Conservation (phyloP, 305 asterid species). For the Lippia alba region DNA sequence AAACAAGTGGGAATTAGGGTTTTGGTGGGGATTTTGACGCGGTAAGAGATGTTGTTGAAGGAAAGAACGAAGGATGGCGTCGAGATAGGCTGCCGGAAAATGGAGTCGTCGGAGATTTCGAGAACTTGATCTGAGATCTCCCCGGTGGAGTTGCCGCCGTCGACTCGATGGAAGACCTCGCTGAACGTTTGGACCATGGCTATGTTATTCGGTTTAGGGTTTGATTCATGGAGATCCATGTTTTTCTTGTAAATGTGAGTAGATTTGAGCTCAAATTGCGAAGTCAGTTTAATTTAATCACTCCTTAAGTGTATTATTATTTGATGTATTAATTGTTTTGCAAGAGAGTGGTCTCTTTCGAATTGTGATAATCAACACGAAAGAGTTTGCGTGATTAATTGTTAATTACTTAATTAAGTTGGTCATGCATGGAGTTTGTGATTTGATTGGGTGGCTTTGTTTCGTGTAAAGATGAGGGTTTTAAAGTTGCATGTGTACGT, state of each 20-base stretch:
- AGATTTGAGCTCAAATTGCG: too few relatives aligned
- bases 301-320: too few relatives aligned
- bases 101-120: neutral
- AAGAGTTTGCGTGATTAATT: too few relatives aligned
- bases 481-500: neutral
- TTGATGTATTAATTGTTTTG: neutral
- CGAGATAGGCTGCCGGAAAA: slow-evolving; percentile 7
- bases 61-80: slow-evolving; percentile 62
- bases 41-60: slow-evolving; percentile 64
- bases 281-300: too few relatives aligned
- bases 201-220: slow-evolving; percentile 47
- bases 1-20: slow-evolving; percentile 43
- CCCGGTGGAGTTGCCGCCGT: slow-evolving; percentile 41
- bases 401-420: too few relatives aligned
- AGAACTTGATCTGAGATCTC: neutral
- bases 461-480: neutral
- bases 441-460: too few relatives aligned
- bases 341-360: neutral
- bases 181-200: slow-evolving; percentile 54
- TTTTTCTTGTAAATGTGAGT: too few relatives aligned
- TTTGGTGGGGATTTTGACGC: slow-evolving; percentile 46
- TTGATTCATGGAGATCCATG: slow-evolving; percentile 56
- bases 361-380: neutral
- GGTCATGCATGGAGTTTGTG: neutral
- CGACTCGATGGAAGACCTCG: slow-evolving; percentile 60